Conservation (phyloP, 371 early-diverging fungal species). For the Mucor saturninus region DNA sequence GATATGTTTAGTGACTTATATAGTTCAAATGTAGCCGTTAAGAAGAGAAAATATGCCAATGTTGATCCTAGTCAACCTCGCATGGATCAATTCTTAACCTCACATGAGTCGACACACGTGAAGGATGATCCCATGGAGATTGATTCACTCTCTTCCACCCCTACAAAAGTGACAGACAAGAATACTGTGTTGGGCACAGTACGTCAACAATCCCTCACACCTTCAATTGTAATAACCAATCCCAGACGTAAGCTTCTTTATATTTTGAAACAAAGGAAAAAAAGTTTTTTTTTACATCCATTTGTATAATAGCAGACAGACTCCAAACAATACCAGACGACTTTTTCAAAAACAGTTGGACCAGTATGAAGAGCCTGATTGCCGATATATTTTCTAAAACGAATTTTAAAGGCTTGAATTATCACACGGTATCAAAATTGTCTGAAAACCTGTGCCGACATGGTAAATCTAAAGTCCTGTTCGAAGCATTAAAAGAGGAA, state of each 20-base stretch:
- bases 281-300: background rate
- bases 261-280: slow-evolving; percentile 29
- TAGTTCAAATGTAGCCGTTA: background rate
- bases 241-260: slow-evolving; percentile 58
- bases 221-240: slow-evolving; percentile 65
- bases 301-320: too few relatives aligned
- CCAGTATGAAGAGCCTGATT: slow-evolving; percentile 64
- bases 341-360: slow-evolving; percentile 47
- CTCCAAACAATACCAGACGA: too few relatives aligned
- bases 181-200: background rate
- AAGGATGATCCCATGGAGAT: slow-evolving; percentile 23
- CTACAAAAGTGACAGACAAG: slow-evolving; percentile 14
- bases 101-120: too few relatives aligned
- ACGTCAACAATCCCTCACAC: slow-evolving; percentile 14
- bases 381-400: slow-evolving; percentile 31
- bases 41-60: too few relatives aligned
- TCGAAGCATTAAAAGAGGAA: slow-evolving; percentile 62
- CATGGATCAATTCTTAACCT: slow-evolving; percentile 18
- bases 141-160: background rate
- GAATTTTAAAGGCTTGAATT: background rate
- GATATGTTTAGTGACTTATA: too few relatives aligned
- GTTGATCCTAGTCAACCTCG: slow-evolving; percentile 14
- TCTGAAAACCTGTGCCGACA: slow-evolving; percentile 84
- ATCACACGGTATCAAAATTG: slow-evolving; percentile 27
- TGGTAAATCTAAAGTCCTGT: slow-evolving; percentile 69